These are phyloP conservation scores for Knufia petricola DNA, from an alignment of 2,329 filamentous ascomycete species.

Conservation along the genomic window DNA sequence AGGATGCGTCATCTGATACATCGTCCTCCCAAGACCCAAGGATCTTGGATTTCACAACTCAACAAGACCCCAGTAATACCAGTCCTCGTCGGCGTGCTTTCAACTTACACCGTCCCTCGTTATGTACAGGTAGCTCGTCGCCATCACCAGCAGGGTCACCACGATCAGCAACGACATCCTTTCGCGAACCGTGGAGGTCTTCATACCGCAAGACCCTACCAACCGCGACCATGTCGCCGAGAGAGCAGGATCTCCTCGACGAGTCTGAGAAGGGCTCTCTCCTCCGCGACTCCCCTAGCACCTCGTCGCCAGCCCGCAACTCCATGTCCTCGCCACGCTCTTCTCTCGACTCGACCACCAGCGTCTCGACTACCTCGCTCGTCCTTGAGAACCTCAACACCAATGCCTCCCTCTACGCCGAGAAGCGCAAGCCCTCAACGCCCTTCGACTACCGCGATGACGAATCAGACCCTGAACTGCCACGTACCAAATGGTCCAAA, in stretches of 20 bases:
- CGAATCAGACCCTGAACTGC: conserved; percentile 25
- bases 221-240: not conserved
- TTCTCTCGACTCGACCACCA: conserved; percentile 20
- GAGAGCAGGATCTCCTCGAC: not conserved
- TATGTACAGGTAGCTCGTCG: conserved; percentile 3
- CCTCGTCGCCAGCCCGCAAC: not conserved
- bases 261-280: conserved; percentile 3
- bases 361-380: conserved; percentile 24
- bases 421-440: conserved; percentile 9
- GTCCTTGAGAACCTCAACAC: conserved; percentile 25
- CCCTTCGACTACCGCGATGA: conserved; percentile 21
- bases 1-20: not conserved
- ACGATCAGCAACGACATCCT: conserved; percentile 4
- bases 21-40: too few relatives aligned
- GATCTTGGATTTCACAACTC: too few relatives aligned
- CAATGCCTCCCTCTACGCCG: conserved; percentile 3
- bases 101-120: not conserved
- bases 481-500: conserved; percentile 15
- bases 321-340: not conserved
- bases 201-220: not conserved
- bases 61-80: too few relatives aligned
- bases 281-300: not conserved
- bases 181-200: conserved; percentile 1
- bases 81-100: conserved; percentile 5
- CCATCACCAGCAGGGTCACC: not conserved